Evolutionary conservation across 768 basidiomycete genomes (phyloP), one percentile per base, ranked within the genome.

Genomic region (Mycena floridula): DNA sequence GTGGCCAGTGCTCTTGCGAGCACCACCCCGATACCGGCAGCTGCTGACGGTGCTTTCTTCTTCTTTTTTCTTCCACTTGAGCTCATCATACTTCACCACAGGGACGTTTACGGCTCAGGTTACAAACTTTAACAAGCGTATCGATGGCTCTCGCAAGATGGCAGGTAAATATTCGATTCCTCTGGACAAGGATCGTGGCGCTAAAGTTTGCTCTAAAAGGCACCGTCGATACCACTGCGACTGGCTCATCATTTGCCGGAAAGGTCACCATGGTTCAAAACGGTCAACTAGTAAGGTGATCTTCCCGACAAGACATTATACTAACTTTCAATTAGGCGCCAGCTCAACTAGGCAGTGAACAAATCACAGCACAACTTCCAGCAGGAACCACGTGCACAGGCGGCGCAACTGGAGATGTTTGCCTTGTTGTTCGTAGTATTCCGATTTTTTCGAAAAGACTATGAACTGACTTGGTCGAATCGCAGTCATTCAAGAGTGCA

Each of bases 71-170:
- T n/a, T n/a, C n/a, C n/a, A n/a, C n/a, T n/a, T n/a, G n/a, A n/a
- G n/a, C n/a, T n/a, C n/a, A n/a, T n/a, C n/a, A n/a, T n/a, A n/a
- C n/a, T n/a, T n/a, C n/a, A n/a, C n/a, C n/a, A 35, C 32, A 35
- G 32, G 13, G 15, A 35, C 32, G 32, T 15, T 35, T 13, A 35
- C 50, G 5, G 48, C 51, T 15, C 56, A 44, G 16, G 47, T 56
- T 42, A 55, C 44, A 24, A 59, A 65, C 53, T 65, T 64, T 49
- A 64, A 63, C 45, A 50, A 27, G 65, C 65, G 48, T 37, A 62
- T 40, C 16, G 24, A 7, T 22, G 13, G 25, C 27, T n/a, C 9
- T 46, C 1, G 12, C 45, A 5, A 9, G n/a, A n/a, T n/a, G n/a
- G n/a, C n/a, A n/a, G n/a, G n/a, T n/a, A n/a, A n/a, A n/a, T n/a